Base-by-base conservation (phyloP, 768 basidiomycete genomes). In the Lentinula edodes region DNA sequence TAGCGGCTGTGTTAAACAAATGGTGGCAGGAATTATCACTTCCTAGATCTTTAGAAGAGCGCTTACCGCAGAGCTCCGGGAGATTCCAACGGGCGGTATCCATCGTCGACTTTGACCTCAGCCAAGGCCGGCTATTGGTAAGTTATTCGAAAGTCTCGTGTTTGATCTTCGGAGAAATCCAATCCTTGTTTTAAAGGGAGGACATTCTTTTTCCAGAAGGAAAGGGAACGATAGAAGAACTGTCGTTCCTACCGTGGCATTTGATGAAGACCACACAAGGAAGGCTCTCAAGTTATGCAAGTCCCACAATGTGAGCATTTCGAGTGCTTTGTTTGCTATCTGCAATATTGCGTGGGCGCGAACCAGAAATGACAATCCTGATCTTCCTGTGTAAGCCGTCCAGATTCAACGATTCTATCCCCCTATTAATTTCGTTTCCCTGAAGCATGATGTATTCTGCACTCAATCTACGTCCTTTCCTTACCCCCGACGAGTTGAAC, bases 381-480 rank as follows among this genome's bases (percentile, higher is more conserved):
- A 84, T 60, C 71, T 84, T 52, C 87, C 86, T 5, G 80, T 76
- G 83, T 85, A 70, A 67, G 79, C 67, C n/a, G 45, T 57, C 38
- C 0, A 36, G 39, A 8, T 45, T 51, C n/a, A 20, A 55, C n/a
- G 36, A 18, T 36, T 23, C 23, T 35, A 8, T 20, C 34, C 3
- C 52, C 34, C 5, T 34, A 23, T 36, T 34, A 38, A 23, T 23
- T 39, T 13, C 46, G 65, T 58, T 58, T 18, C 35, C 51, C 3
- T 38, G 18, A 61, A 87, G 85, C 60, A 83, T 93, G 85, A 87
- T 94, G 83, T 95, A 95, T 71, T 90, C 90, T 7, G 91, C 93
- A 12, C 76, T 93, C 53, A 94, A 93, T 72, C 74, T 93, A 42
- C 83, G 92, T 3, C 85, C 88, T 5, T 80, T 83, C 68, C 73